phyloP scores from a whole-genome alignment of 805 yeast genomes.

The Komagataella mondaviorum region DNA sequence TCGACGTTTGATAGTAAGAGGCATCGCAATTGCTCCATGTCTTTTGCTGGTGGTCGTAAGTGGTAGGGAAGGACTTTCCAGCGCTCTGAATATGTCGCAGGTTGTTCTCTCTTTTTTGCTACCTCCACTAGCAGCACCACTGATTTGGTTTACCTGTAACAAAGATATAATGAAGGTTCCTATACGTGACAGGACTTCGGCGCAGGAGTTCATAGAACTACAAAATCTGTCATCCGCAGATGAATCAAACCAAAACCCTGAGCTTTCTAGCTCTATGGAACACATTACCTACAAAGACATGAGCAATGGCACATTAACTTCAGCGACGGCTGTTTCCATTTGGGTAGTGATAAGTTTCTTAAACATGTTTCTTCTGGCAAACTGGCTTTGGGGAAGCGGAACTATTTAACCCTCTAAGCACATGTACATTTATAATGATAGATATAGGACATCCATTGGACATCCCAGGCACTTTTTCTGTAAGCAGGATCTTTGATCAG shows the following conservation, averaged over 20 bases:
- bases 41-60: conserved; percentile 53
- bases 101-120: conserved; percentile 69
- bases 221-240: not conserved
- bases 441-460: not conserved
- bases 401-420: not conserved
- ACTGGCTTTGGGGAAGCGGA: not conserved
- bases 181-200: conserved; percentile 3
- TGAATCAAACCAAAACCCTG: conserved; percentile 2
- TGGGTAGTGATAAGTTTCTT: conserved; percentile 65
- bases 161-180: conserved; percentile 24
- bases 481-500: not conserved
- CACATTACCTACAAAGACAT: conserved; percentile 35
- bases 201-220: conserved; percentile 1
- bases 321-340: conserved; percentile 39
- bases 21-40: conserved; percentile 81
- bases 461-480: not conserved
- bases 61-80: conserved; percentile 74
- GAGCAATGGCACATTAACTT: conserved; percentile 49
- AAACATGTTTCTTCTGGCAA: conserved; percentile 51
- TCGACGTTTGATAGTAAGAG: conserved; percentile 66
- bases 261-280: conserved; percentile 2
- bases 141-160: conserved; percentile 67
- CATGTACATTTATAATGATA: not conserved
- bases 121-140: conserved; percentile 83
- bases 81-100: conserved; percentile 67